Evolutionary conservation across 352 stramenopile genomes (phyloP).

Genomic region (Plasmopara muralis): DNA sequence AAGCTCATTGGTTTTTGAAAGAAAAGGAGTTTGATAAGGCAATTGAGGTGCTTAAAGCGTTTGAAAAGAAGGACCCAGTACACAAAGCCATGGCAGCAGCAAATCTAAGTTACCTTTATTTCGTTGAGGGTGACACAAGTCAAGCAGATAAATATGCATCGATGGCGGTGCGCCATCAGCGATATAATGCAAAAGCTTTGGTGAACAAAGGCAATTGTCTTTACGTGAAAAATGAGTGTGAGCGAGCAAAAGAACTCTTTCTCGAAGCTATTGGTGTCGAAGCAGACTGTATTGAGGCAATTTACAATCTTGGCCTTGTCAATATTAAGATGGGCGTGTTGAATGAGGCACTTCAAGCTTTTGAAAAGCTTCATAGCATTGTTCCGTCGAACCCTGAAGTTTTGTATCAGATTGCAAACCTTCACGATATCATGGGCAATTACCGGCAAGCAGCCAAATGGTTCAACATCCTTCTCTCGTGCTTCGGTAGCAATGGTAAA

Average conservation of each 20-base stretch:
- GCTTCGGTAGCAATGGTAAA: slow-evolving; percentile 80
- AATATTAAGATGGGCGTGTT: slow-evolving; percentile 86
- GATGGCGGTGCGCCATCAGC: slow-evolving; percentile 88
- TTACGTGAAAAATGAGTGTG: slow-evolving; percentile 90
- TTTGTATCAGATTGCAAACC: slow-evolving; percentile 94
- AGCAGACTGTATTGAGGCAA: slow-evolving; percentile 92
- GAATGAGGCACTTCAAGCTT: slow-evolving; percentile 90
- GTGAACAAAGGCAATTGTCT: slow-evolving; percentile 98
- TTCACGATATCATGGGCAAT: slow-evolving; percentile 91
- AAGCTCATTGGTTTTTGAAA: slow-evolving; percentile 86
- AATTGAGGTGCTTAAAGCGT: slow-evolving; percentile 91
- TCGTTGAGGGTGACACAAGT: slow-evolving; percentile 89
- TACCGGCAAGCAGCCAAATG: slow-evolving; percentile 88
- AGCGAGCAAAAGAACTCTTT: slow-evolving; percentile 92
- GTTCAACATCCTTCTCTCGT: slow-evolving; percentile 92
- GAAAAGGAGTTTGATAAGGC: slow-evolving; percentile 92
- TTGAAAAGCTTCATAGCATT: slow-evolving; percentile 96
- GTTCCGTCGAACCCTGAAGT: slow-evolving; percentile 89
- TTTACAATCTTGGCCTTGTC: slow-evolving; percentile 94
- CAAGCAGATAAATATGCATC: slow-evolving; percentile 90
- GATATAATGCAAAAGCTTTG: slow-evolving; percentile 95
- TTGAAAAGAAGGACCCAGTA: slow-evolving; percentile 93
- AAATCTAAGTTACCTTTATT: slow-evolving; percentile 96
- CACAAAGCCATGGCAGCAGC: slow-evolving; percentile 92
- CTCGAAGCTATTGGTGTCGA: slow-evolving; percentile 93